These are phyloP conservation scores for Xylariomycetidae sp. DNA, from an alignment of 2,329 filamentous ascomycete genomes.

Conservation along the genomic window DNA sequence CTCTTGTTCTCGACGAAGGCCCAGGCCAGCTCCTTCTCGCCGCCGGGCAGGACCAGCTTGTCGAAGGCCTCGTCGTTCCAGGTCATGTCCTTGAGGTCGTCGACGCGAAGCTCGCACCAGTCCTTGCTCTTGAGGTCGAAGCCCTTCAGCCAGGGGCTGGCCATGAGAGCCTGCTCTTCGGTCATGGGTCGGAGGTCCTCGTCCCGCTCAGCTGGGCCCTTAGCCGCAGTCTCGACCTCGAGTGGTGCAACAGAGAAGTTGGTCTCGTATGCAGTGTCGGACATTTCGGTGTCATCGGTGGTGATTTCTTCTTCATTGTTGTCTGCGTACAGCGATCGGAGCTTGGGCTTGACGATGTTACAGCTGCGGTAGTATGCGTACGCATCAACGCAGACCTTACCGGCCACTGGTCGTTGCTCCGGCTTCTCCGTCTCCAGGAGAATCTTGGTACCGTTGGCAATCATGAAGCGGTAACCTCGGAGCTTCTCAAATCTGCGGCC, in stretches of 20 bases:
- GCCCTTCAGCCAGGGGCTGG: slow-evolving; percentile 32
- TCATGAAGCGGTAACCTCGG: slow-evolving; percentile 29
- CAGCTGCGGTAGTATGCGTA: slow-evolving; percentile 30
- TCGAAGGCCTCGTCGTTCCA: slow-evolving; percentile 34
- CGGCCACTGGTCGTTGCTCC: slow-evolving; percentile 21
- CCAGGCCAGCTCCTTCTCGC: slow-evolving; percentile 34
- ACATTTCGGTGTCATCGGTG: slow-evolving; percentile 5
- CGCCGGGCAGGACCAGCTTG: slow-evolving; percentile 30
- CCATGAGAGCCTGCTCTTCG: slow-evolving; percentile 30
- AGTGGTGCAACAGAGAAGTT: slow-evolving; percentile 4
- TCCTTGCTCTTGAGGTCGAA: slow-evolving; percentile 33
- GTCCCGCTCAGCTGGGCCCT: slow-evolving; percentile 8
- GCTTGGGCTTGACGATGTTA: slow-evolving; percentile 23
- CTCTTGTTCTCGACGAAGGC: slow-evolving; percentile 33
- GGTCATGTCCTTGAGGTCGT: slow-evolving; percentile 21
- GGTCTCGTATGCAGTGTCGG: slow-evolving; percentile 5
- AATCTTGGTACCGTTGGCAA: slow-evolving; percentile 25
- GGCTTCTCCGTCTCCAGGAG: slow-evolving; percentile 18
- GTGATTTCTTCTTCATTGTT: slow-evolving; percentile 1
- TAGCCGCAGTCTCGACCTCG: slow-evolving; percentile 4
- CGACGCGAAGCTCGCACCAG: slow-evolving; percentile 23
- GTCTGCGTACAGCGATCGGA: slow-evolving; percentile 15
- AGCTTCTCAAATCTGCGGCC: slow-evolving; percentile 29
- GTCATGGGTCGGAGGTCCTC: slow-evolving; percentile 24
- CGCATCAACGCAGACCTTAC: slow-evolving; percentile 30